Conservation (phyloP, 371 early-diverging fungal genomes). For the Saksenaea oblongispora region DNA sequence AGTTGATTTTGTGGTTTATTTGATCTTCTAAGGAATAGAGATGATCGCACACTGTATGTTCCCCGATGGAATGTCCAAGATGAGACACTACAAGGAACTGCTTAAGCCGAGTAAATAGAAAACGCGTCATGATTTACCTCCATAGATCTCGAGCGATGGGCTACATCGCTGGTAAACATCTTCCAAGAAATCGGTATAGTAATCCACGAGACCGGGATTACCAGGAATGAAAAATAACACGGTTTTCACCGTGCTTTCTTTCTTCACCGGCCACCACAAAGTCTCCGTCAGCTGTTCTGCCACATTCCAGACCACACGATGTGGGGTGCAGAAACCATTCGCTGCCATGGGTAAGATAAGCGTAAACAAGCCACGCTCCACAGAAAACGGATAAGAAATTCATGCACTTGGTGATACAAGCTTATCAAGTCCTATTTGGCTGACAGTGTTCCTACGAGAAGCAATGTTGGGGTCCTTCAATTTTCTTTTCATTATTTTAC, state of each 20-base stretch:
- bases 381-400: too few relatives aligned
- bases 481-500: too few relatives aligned
- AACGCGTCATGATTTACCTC: conserved; percentile 34
- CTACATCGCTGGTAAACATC: conserved; percentile 38
- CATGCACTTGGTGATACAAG: too few relatives aligned
- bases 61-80: conserved; percentile 54
- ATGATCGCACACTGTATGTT: conserved; percentile 12
- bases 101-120: background rate
- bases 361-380: too few relatives aligned
- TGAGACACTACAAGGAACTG: conserved; percentile 46
- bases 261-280: conserved; percentile 53
- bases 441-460: too few relatives aligned
- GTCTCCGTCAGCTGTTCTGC: conserved; percentile 52
- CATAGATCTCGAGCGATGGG: conserved; percentile 52
- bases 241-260: conserved; percentile 25
- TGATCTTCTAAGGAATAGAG: conserved; percentile 61
- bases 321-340: conserved; percentile 24
- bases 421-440: too few relatives aligned
- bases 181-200: conserved; percentile 66
- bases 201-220: conserved; percentile 75
- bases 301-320: conserved; percentile 52
- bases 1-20: conserved; percentile 66
- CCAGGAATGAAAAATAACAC: conserved; percentile 64
- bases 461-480: too few relatives aligned
- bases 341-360: background rate